phyloP scores from a whole-genome alignment of 139 green algal species.

The Micromonas pusilla region DNA sequence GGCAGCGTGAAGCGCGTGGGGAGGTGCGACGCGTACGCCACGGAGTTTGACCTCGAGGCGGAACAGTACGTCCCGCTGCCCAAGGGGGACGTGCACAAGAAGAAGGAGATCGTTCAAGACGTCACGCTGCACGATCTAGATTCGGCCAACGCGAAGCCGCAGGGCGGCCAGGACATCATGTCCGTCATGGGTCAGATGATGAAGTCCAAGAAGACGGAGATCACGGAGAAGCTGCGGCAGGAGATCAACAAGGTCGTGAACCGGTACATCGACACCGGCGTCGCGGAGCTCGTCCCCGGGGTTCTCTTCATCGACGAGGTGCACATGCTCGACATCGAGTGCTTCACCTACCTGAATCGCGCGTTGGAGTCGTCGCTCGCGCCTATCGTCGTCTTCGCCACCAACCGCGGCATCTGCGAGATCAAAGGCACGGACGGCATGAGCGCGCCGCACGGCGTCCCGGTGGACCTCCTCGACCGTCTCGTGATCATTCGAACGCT shows the following conservation, averaged over 20 bases:
- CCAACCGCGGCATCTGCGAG: slow-evolving; percentile 87
- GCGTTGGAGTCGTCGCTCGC: slow-evolving; percentile 79
- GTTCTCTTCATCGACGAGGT: slow-evolving; percentile 99
- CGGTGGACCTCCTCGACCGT: slow-evolving; percentile 92
- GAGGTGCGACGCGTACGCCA: slow-evolving; percentile 88
- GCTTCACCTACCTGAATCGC: slow-evolving; percentile 96
- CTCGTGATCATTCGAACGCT: slow-evolving; percentile 98
- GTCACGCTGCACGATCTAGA: slow-evolving; percentile 98
- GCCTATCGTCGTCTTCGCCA: slow-evolving; percentile 97
- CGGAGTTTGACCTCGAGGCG: slow-evolving; percentile 96
- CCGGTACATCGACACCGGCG: slow-evolving; percentile 59
- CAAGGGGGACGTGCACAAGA: slow-evolving; percentile 99
- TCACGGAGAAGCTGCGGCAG: slow-evolving; percentile 96
- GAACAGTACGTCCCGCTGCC: slow-evolving; percentile 99
- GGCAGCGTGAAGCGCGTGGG: slow-evolving; percentile 94
- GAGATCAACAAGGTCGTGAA: slow-evolving; percentile 96
- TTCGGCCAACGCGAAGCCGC: slow-evolving; percentile 82
- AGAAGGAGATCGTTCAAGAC: slow-evolving; percentile 98
- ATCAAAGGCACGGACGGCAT: slow-evolving; percentile 66
- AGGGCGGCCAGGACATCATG: slow-evolving; percentile 89
- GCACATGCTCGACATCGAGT: slow-evolving; percentile 98
- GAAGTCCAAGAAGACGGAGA: slow-evolving; percentile 98
- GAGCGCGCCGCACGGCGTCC: slow-evolving; percentile 83
- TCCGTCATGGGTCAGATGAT: slow-evolving; percentile 91
- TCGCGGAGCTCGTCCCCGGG: slow-evolving; percentile 91